These are phyloP conservation scores for Boletus barrowsii DNA, from an alignment of 768 basidiomycete genomes.

Conservation along the genomic window DNA sequence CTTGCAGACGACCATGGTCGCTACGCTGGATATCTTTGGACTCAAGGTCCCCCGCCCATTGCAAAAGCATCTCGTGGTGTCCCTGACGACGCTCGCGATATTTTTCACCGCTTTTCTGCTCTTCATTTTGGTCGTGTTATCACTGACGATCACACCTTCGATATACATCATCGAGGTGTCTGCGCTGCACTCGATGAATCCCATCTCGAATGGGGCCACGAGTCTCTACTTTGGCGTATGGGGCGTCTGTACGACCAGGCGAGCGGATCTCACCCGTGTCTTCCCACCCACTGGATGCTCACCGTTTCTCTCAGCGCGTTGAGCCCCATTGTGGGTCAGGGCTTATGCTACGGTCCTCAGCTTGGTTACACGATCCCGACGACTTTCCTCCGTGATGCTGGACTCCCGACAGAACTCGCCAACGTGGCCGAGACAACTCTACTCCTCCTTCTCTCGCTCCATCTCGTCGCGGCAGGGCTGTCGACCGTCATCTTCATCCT, in stretches of 20 bases:
- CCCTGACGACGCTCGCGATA: conserved; percentile 44
- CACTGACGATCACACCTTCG: conserved; percentile 68
- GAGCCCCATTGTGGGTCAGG: conserved; percentile 12
- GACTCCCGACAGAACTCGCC: conserved; percentile 44
- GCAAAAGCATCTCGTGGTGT: conserved; percentile 44
- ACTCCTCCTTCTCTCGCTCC: conserved; percentile 59
- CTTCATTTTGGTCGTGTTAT: conserved; percentile 71
- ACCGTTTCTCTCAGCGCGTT: conserved; percentile 5
- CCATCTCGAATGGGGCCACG: conserved; percentile 52
- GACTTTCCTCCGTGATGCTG: conserved; percentile 38
- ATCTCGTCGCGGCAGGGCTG: conserved; percentile 62
- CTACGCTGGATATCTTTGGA: conserved; percentile 18
- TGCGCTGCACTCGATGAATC: conserved; percentile 28
- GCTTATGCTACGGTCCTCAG: conserved; percentile 56
- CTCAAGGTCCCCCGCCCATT: conserved; percentile 35
- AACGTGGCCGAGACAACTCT: conserved; percentile 48
- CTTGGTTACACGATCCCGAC: conserved; percentile 69
- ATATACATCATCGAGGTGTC: conserved; percentile 58
- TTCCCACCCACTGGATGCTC: background rate
- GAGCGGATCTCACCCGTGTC: background rate
- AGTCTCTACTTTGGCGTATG: conserved; percentile 75
- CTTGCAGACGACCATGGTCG: conserved; percentile 10
- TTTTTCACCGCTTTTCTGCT: conserved; percentile 67
- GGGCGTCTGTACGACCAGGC: conserved; percentile 74
- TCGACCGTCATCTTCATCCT: conserved; percentile 51